phyloP scores from a whole-genome alignment of 306 rosid genomes.

The Mucuna pruriens region DNA sequence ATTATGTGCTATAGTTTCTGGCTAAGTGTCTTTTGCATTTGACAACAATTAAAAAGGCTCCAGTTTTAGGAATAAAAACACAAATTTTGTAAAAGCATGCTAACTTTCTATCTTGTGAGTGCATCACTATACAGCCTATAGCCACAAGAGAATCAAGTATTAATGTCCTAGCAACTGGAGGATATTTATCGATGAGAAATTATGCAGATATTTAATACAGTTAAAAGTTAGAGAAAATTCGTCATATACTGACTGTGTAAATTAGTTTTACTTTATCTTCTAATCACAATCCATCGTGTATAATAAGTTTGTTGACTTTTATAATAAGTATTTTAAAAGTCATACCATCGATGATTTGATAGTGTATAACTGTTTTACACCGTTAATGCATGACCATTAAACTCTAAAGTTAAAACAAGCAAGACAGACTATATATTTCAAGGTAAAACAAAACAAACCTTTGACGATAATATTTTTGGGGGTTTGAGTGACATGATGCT shows the following conservation, averaged over 20 bases:
- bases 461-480: slow-evolving; percentile 66
- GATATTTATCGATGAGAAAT: slow-evolving; percentile 14
- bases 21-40: slow-evolving; percentile 9
- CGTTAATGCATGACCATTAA: too few relatives aligned
- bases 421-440: not conserved
- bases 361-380: too few relatives aligned
- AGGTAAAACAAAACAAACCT: slow-evolving; percentile 55
- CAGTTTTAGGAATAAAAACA: not conserved
- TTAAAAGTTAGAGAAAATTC: too few relatives aligned
- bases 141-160: not conserved
- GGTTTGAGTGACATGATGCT: slow-evolving; percentile 44
- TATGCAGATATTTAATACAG: not conserved
- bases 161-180: not conserved
- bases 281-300: too few relatives aligned
- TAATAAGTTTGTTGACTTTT: too few relatives aligned
- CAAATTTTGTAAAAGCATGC: not conserved
- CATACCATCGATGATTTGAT: too few relatives aligned
- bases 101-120: slow-evolving; percentile 10
- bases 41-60: not conserved
- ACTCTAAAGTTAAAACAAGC: slow-evolving; percentile 16
- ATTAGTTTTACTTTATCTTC: too few relatives aligned
- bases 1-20: not conserved
- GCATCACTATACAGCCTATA: not conserved
- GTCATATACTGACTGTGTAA: too few relatives aligned
- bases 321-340: too few relatives aligned